Conservation (phyloP, 129 eudicot genomes). For the Logfia minima region DNA sequence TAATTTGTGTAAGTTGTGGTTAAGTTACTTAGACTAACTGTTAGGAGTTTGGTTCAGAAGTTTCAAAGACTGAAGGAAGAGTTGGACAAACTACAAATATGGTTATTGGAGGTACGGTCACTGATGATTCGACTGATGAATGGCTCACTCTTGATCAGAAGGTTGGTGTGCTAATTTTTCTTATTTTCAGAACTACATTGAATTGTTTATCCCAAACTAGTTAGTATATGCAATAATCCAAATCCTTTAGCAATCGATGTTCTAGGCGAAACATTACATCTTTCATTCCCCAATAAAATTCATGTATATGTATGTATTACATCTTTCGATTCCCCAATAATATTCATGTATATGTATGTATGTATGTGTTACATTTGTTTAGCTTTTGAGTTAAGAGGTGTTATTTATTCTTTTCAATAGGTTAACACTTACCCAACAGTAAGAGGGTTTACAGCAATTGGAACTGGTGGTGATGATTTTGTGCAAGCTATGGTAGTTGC, state of each 20-base stretch:
- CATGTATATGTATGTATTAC: background rate
- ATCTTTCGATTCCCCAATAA: background rate
- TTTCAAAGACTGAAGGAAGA: conserved; percentile 92
- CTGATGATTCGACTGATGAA: conserved; percentile 76
- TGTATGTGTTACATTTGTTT: background rate
- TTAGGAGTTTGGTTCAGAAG: conserved; percentile 56
- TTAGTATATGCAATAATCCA: background rate
- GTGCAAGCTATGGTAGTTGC: conserved; percentile 97
- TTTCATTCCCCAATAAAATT: background rate
- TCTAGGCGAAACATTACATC: background rate
- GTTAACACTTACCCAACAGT: conserved; percentile 87
- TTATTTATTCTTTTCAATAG: conserved; percentile 32
- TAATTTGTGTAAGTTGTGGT: background rate
- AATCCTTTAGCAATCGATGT: background rate
- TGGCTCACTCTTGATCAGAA: conserved; percentile 70
- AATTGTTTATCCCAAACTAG: background rate
- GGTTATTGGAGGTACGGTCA: conserved; percentile 92
- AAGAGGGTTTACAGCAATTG: conserved; percentile 96
- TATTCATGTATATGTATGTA: background rate
- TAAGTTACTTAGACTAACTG: conserved; percentile 13
- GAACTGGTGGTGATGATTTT: conserved; percentile 96
- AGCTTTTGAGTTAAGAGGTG: conserved; percentile 12
- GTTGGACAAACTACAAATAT: conserved; percentile 94
- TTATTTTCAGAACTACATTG: background rate
- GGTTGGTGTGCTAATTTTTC: conserved; percentile 34